These are phyloP conservation scores for Purpureocillium lavendulum DNA, from an alignment of 2,329 filamentous ascomycete genomes.

Conservation along the genomic window DNA sequence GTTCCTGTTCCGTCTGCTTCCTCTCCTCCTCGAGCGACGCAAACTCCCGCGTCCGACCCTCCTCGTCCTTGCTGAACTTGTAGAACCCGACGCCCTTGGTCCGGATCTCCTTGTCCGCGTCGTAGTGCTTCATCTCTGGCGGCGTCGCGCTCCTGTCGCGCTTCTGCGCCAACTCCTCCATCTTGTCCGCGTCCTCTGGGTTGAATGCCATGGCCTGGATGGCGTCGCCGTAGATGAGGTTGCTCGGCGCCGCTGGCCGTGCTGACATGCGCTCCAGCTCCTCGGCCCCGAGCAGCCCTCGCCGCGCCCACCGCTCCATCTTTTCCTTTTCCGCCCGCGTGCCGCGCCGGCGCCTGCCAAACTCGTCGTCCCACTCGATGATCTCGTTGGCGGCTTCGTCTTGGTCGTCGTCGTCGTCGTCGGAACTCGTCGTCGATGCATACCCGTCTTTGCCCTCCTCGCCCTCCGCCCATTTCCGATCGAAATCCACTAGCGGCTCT, in stretches of 20 bases:
- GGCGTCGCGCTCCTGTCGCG: conserved; percentile 75
- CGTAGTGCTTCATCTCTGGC: conserved; percentile 75
- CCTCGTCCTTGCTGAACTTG: conserved; percentile 73
- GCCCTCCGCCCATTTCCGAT: conserved; percentile 84
- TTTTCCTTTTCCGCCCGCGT: conserved; percentile 61
- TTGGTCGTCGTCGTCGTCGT: conserved; percentile 29
- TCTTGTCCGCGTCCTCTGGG: conserved; percentile 61
- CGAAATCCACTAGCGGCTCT: conserved; percentile 80
- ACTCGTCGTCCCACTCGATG: conserved; percentile 88
- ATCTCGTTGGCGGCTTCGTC: conserved; percentile 44
- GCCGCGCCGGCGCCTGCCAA: conserved; percentile 70
- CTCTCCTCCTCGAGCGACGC: conserved; percentile 59
- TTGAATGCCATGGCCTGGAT: conserved; percentile 80
- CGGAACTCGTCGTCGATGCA: conserved; percentile 30
- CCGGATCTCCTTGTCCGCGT: conserved; percentile 73
- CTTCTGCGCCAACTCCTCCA: conserved; percentile 70
- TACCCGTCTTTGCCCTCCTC: conserved; percentile 53
- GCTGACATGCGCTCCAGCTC: conserved; percentile 64
- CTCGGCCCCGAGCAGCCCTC: conserved; percentile 44
- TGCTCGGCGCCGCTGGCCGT: conserved; percentile 54
- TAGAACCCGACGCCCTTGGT: conserved; percentile 89
- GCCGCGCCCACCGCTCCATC: conserved; percentile 45
- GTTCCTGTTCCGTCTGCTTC: conserved; percentile 56
- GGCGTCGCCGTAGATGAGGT: conserved; percentile 76
- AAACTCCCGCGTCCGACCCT: conserved; percentile 63